A percentile compares a stretch with the other conserved stretches of the same genome.
These are phyloP conservation scores for Eucalyptus guilfoylei DNA, from an alignment of 345 rosid genomes.

Conservation along the genomic window DNA sequence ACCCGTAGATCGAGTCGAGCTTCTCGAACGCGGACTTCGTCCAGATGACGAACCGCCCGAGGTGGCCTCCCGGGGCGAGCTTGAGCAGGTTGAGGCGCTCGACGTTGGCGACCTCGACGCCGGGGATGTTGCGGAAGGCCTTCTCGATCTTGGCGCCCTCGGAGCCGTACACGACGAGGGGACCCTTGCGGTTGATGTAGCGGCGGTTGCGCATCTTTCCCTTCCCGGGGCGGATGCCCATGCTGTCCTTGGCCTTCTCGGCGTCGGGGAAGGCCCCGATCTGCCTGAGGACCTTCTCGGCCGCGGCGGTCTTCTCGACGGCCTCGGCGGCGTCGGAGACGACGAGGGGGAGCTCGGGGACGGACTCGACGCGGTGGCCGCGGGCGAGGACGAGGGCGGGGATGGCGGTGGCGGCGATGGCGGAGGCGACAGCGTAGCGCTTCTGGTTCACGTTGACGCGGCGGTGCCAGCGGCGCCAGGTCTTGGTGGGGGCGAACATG, in stretches of 20 bases:
- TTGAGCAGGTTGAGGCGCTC: slow-evolving; percentile 30
- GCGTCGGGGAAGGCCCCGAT: slow-evolving; percentile 29
- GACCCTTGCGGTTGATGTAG: slow-evolving; percentile 29
- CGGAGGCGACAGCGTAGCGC: slow-evolving; percentile 11
- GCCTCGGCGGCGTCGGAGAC: slow-evolving; percentile 19
- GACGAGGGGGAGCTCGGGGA: slow-evolving; percentile 30
- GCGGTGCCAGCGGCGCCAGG: slow-evolving; percentile 8
- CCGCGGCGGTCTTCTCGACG: slow-evolving; percentile 23
- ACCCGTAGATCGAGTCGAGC: slow-evolving; percentile 31
- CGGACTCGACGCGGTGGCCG: slow-evolving; percentile 28
- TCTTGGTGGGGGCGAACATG: slow-evolving; percentile 8
- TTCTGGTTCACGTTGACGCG: not conserved
- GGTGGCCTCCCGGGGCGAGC: slow-evolving; percentile 41
- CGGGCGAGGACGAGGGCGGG: slow-evolving; percentile 33
- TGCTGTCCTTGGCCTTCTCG: slow-evolving; percentile 32
- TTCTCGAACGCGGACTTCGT: slow-evolving; percentile 35
- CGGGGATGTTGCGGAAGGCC: slow-evolving; percentile 37
- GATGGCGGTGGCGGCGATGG: slow-evolving; percentile 27
- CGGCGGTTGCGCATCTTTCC: slow-evolving; percentile 6
- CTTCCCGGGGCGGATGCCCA: slow-evolving; percentile 22
- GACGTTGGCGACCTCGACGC: slow-evolving; percentile 28
- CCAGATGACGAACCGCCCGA: slow-evolving; percentile 36
- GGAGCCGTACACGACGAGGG: slow-evolving; percentile 20
- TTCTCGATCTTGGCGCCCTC: slow-evolving; percentile 30
- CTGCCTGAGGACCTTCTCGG: slow-evolving; percentile 20